Conservation (phyloP, 208 protist genomes). For the Leishmania tropica region DNA sequence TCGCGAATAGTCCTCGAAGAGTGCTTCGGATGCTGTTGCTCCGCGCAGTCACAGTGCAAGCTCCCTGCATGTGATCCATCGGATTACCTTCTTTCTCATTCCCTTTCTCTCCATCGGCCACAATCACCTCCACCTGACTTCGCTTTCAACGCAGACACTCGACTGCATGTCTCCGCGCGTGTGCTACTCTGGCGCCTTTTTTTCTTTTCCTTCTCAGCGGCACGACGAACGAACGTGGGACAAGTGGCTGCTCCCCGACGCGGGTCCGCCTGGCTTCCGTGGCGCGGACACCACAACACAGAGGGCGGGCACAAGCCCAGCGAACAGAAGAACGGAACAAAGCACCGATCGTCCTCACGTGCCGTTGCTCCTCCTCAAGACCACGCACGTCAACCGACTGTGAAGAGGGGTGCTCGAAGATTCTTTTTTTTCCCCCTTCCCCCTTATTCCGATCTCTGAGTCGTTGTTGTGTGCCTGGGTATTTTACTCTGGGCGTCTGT, state of each 20-base stretch:
- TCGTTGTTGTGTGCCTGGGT: no score
- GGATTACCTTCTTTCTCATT: neutral
- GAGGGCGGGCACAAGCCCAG: neutral
- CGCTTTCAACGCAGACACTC: neutral
- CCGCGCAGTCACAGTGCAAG: no score
- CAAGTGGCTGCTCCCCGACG: neutral
- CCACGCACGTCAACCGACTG: neutral
- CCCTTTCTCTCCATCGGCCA: neutral
- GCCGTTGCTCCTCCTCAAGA: neutral
- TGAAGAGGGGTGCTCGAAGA: neutral
- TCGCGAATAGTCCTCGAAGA: neutral
- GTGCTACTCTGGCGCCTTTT: neutral
- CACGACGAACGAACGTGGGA: neutral
- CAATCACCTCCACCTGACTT: no score
- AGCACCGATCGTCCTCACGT: neutral
- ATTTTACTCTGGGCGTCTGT: neutral
- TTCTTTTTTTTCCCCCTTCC: neutral
- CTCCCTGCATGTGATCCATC: neutral
- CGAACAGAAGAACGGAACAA: neutral
- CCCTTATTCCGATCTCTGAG: neutral
- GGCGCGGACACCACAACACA: neutral
- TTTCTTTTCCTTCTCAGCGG: neutral
- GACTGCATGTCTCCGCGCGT: neutral
- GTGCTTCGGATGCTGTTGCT: neutral
- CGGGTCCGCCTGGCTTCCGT: neutral